These are phyloP conservation scores for Tetradesmus lagerheimii DNA, from an alignment of 139 green algal species.

Conservation along the genomic window DNA sequence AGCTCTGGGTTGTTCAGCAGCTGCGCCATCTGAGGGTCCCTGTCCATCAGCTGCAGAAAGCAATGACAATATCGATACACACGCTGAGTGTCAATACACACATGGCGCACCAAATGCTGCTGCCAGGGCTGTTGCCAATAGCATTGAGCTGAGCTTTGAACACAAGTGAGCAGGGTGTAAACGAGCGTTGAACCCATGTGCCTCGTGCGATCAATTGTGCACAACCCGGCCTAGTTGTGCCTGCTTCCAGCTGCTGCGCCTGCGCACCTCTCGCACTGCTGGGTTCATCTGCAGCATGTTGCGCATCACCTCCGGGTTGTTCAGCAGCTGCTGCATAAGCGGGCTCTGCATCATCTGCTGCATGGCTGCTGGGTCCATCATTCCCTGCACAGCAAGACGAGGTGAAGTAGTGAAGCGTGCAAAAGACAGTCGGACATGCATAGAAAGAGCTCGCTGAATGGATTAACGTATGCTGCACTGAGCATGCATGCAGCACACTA, in stretches of 20 bases:
- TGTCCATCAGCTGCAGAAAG: constrained; percentile 80
- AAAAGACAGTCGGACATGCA: not conserved
- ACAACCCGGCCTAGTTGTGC: not conserved
- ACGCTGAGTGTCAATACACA: not conserved
- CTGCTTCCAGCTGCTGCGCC: not conserved
- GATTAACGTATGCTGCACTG: not conserved
- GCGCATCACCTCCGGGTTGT: constrained; percentile 90
- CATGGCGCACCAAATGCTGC: not conserved
- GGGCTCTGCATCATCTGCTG: constrained; percentile 80
- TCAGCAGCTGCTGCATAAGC: constrained; percentile 85
- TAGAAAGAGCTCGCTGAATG: not conserved
- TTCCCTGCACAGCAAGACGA: constrained; percentile 33
- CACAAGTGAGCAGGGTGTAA: too few relatives aligned
- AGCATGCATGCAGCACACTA: not conserved
- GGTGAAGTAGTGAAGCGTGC: not conserved
- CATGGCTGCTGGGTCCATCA: constrained; percentile 65
- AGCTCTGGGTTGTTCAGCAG: constrained; percentile 91
- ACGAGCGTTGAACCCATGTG: too few relatives aligned
- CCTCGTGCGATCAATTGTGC: too few relatives aligned
- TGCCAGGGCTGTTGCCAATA: too few relatives aligned
- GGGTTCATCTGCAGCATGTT: constrained; percentile 86
- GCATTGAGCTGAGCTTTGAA: too few relatives aligned
- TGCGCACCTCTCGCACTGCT: constrained; percentile 70
- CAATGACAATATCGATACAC: not conserved
- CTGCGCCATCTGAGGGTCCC: constrained; percentile 92